Evolutionary conservation across 2,329 filamentous ascomycete species (phyloP).

Genomic region (Cercospora nicotianae): DNA sequence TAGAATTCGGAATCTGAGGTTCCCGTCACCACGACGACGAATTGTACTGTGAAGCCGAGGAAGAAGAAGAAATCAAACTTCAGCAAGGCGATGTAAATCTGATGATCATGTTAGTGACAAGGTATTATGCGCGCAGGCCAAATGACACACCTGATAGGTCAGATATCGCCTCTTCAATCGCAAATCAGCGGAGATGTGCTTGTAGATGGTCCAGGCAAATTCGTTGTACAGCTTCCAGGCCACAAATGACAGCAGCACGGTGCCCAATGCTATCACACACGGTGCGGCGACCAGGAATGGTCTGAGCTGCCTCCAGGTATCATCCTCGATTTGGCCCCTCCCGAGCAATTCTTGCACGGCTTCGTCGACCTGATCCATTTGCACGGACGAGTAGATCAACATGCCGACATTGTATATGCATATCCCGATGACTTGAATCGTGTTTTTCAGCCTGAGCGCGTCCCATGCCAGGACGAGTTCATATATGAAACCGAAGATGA

Average conservation of each 20-base stretch:
- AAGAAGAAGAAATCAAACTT: conserved; percentile 99
- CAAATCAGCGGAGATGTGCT: conserved; percentile 96
- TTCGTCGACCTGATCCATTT: conserved; percentile 83
- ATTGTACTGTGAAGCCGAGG: conserved; percentile 96
- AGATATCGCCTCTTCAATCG: conserved; percentile 96
- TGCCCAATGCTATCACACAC: conserved; percentile 74
- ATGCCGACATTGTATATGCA: conserved; percentile 90
- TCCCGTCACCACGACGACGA: conserved; percentile 83
- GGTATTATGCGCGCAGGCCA: neutral
- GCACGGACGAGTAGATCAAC: conserved; percentile 87
- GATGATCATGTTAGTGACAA: conserved; percentile 14
- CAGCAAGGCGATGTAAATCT: conserved; percentile 96
- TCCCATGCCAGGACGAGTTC: conserved; percentile 89
- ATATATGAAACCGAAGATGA: conserved; percentile 97
- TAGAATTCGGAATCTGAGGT: conserved; percentile 72
- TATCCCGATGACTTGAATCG: conserved; percentile 94
- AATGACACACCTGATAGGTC: conserved; percentile 76
- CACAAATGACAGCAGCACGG: conserved; percentile 69
- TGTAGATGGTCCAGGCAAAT: conserved; percentile 99
- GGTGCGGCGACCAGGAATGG: conserved; percentile 85
- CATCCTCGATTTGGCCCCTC: conserved; percentile 43
- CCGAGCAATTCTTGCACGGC: conserved; percentile 61
- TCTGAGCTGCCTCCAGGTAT: conserved; percentile 68
- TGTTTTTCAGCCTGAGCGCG: conserved; percentile 91
- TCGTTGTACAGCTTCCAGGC: conserved; percentile 97